A percentile compares a stretch with the other conserved stretches of the same genome.
Conservation (phyloP, 2,329 filamentous ascomycete genomes). For the Didymella exigua region DNA sequence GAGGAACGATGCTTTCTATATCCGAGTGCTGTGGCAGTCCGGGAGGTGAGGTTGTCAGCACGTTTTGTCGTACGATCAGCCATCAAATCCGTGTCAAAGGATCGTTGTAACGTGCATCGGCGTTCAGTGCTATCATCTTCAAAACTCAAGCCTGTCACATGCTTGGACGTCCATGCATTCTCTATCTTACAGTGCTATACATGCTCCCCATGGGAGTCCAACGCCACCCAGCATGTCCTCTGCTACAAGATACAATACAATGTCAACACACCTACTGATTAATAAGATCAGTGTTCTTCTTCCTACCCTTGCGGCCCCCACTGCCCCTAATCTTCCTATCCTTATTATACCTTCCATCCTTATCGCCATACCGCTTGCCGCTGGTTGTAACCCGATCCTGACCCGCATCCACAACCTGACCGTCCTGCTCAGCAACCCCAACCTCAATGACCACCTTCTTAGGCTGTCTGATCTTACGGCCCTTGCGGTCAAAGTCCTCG, state of each 20-base stretch:
- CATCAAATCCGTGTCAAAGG: too few relatives aligned
- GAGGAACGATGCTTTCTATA: too few relatives aligned
- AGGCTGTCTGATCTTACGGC: constrained; percentile 38
- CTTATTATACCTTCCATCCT: constrained; percentile 35
- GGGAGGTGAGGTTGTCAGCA: too few relatives aligned
- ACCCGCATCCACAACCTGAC: constrained; percentile 28
- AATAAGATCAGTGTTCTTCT: constrained; percentile 29
- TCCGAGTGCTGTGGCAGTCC: too few relatives aligned
- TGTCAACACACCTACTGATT: constrained; percentile 15
- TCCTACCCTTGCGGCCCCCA: constrained; percentile 49
- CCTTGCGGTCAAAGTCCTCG: constrained; percentile 50
- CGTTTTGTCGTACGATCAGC: too few relatives aligned
- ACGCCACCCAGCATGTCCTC: neutral
- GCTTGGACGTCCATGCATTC: neutral
- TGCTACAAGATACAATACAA: neutral
- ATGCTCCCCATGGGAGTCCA: neutral
- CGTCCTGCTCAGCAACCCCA: constrained; percentile 33
- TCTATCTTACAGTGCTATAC: neutral
- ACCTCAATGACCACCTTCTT: constrained; percentile 42
- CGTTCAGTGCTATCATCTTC: too few relatives aligned
- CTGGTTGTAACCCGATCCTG: constrained; percentile 20
- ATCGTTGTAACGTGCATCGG: too few relatives aligned
- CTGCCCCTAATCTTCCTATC: constrained; percentile 48
- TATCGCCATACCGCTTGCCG: constrained; percentile 37
- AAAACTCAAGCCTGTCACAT: too few relatives aligned